Conservation (phyloP, 2,329 filamentous ascomycete genomes). For the Fusarium globosum region DNA sequence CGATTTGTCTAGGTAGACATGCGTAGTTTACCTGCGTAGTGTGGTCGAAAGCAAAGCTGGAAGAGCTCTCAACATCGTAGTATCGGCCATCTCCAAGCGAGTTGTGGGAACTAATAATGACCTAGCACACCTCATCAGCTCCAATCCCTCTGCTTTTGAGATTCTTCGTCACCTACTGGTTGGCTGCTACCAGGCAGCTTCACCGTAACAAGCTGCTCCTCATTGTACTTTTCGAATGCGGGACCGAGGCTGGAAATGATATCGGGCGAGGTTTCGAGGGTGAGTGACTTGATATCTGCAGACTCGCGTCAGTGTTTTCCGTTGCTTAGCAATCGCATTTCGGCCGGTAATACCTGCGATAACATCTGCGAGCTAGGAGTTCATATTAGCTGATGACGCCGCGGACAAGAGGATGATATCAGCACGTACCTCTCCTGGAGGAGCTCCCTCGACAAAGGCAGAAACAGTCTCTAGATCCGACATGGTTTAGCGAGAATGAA, state of each 20-base stretch:
- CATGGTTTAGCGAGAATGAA: slow-evolving; percentile 43
- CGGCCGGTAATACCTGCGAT: slow-evolving; percentile 73
- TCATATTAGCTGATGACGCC: slow-evolving; percentile 47
- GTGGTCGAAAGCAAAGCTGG: slow-evolving; percentile 91
- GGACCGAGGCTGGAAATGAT: slow-evolving; percentile 79
- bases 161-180: slow-evolving; percentile 47
- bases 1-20: background rate
- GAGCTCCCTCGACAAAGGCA: slow-evolving; percentile 92
- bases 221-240: slow-evolving; percentile 94
- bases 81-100: slow-evolving; percentile 83
- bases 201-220: slow-evolving; percentile 89
- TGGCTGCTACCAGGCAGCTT: slow-evolving; percentile 90
- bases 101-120: slow-evolving; percentile 89
- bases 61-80: slow-evolving; percentile 89
- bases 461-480: slow-evolving; percentile 65
- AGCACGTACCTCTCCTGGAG: slow-evolving; percentile 87
- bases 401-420: slow-evolving; percentile 19
- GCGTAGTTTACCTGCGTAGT: slow-evolving; percentile 70
- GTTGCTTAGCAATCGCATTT: background rate
- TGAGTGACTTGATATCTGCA: slow-evolving; percentile 89
- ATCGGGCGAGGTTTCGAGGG: slow-evolving; percentile 73
- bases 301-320: slow-evolving; percentile 34
- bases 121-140: slow-evolving; percentile 57
- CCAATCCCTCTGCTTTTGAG: background rate
- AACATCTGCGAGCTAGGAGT: slow-evolving; percentile 81